These are phyloP conservation scores for Isabelozyma gotoi DNA, from an alignment of 805 yeast genomes.

Conservation along the genomic window DNA sequence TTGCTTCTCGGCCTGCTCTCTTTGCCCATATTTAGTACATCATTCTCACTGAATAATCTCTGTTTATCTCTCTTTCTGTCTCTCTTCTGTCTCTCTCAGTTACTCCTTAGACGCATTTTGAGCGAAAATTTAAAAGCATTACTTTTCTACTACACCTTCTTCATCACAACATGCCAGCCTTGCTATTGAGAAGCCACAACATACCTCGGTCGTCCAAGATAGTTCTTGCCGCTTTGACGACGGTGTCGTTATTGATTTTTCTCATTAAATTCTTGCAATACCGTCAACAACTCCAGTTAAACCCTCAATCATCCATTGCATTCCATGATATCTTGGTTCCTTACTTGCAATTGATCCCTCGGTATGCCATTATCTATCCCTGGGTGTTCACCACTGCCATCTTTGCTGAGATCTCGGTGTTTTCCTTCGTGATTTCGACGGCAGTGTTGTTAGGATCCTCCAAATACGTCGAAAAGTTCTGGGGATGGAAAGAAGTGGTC, in stretches of 20 bases:
- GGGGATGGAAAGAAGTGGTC: slow-evolving; percentile 52
- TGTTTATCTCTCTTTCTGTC: neutral
- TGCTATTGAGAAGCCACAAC: slow-evolving; percentile 8
- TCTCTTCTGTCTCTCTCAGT: neutral
- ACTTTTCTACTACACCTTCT: no score
- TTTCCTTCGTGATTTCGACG: slow-evolving; percentile 43
- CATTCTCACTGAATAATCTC: no score
- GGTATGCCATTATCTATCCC: slow-evolving; percentile 53
- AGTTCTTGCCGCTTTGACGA: slow-evolving; percentile 37
- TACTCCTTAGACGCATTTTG: no score
- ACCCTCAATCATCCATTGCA: slow-evolving; percentile 7
- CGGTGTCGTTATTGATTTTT: slow-evolving; percentile 41
- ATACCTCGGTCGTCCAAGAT: slow-evolving; percentile 51
- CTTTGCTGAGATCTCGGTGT: slow-evolving; percentile 57
- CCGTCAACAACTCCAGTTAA: slow-evolving; percentile 10
- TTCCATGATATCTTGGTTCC: slow-evolving; percentile 52
- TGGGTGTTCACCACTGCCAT: slow-evolving; percentile 65
- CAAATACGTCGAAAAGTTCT: slow-evolving; percentile 50
- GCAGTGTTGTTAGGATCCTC: slow-evolving; percentile 38
- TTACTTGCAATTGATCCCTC: slow-evolving; percentile 62
- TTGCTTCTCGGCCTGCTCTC: no score
- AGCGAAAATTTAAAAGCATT: no score
- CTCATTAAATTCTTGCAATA: slow-evolving; percentile 39
- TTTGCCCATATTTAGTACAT: no score
- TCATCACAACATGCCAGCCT: slow-evolving; percentile 4